These are phyloP conservation scores for Jatropha multifida DNA, from an alignment of 441 rosid genomes.

Conservation along the genomic window DNA sequence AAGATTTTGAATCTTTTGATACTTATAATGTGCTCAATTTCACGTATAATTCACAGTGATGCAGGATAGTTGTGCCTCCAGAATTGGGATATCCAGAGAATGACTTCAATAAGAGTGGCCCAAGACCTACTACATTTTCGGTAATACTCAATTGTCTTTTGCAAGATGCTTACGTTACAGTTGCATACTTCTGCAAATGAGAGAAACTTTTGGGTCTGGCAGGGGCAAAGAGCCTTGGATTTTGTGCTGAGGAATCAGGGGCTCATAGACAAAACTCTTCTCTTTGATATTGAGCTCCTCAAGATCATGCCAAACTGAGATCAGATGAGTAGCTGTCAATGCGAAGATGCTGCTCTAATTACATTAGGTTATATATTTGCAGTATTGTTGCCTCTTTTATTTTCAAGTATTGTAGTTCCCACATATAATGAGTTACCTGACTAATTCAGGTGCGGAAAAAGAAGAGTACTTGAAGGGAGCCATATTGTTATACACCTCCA, in stretches of 20 bases:
- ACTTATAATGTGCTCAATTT: slow-evolving; percentile 20
- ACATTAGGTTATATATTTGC: slow-evolving; percentile 16
- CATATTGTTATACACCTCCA: background rate
- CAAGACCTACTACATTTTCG: slow-evolving; percentile 86
- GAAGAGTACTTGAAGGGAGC: background rate
- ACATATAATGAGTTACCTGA: background rate
- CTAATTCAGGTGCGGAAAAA: slow-evolving; percentile 14
- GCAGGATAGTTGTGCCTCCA: slow-evolving; percentile 96
- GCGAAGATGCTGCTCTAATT: background rate
- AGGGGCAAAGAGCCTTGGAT: slow-evolving; percentile 95
- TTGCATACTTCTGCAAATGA: background rate
- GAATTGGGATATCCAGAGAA: slow-evolving; percentile 90
- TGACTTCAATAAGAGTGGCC: slow-evolving; percentile 78
- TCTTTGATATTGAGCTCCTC: slow-evolving; percentile 90
- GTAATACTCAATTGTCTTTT: slow-evolving; percentile 37
- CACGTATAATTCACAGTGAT: slow-evolving; percentile 40
- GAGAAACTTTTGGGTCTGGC: slow-evolving; percentile 23
- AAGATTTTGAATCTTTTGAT: background rate
- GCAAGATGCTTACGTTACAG: background rate
- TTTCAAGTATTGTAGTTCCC: background rate
- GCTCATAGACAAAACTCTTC: slow-evolving; percentile 88
- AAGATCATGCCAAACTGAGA: slow-evolving; percentile 54
- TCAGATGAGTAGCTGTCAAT: slow-evolving; percentile 21
- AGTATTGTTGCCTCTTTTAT: background rate
- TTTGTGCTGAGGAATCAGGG: slow-evolving; percentile 96